Evolutionary conservation across 805 yeast genomes (phyloP).

Genomic region (Suhomyces emberorum): DNA sequence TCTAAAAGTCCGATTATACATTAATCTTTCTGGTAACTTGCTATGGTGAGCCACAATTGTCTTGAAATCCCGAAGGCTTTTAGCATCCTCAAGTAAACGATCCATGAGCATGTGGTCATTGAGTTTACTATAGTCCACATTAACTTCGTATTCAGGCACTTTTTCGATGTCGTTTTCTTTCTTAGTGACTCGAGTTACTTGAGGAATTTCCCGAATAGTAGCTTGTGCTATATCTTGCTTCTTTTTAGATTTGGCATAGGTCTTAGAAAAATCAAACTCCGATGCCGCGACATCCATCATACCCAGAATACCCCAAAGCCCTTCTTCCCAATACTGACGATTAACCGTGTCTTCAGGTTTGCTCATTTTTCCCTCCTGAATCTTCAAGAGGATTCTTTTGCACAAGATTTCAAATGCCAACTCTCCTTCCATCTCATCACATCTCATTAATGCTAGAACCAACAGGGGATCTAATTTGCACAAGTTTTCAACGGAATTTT

Average conservation of each 20-base stretch:
- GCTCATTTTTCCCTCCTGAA: conserved; percentile 9
- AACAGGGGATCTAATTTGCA: conserved; percentile 3
- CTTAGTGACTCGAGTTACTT: background rate
- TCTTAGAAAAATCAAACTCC: background rate
- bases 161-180: background rate
- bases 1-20: conserved; percentile 5
- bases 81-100: conserved; percentile 8
- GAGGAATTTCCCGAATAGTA: background rate
- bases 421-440: conserved; percentile 13
- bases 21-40: conserved; percentile 8
- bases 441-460: conserved; percentile 9
- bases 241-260: background rate
- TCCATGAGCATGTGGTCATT: conserved; percentile 7
- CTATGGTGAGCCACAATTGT: conserved; percentile 11
- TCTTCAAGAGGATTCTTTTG: conserved; percentile 13
- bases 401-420: conserved; percentile 12
- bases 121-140: conserved; percentile 5
- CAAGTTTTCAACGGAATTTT: conserved; percentile 3
- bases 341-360: background rate
- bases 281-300: too few relatives aligned
- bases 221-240: conserved; percentile 3
- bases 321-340: conserved; percentile 5
- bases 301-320: background rate
- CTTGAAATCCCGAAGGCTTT: conserved; percentile 7
- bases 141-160: conserved; percentile 6